Evolutionary conservation across 495 filamentous ascomycete genomes (phyloP), one percentile per base, ranked within the genome.

Genomic region (Rostrohypoxylon terebratum): DNA sequence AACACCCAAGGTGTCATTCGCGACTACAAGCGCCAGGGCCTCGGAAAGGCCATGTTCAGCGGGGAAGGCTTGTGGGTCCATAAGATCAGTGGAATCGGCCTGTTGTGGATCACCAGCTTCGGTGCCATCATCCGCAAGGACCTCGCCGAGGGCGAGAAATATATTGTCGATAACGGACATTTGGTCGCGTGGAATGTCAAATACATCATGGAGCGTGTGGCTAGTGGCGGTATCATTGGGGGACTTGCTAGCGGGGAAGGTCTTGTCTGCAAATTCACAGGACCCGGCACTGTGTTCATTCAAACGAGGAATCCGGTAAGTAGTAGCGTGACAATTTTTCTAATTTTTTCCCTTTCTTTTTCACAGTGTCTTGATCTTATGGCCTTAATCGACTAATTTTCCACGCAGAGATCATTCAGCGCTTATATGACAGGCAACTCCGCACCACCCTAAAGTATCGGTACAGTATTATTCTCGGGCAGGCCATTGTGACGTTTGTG

Each of bases 181-280:
- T 83, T 99, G 5, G 94, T 99, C 0, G 96, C 96, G 4, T 99
- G 96, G 96, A 98, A 98, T 75, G 95, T 93, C 79, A 92, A 96
- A 69, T 99, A 98, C 75, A 83, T 90, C 10, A 88, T 98, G 50
- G 93, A 97, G 80, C 91, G 96, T 8, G 92, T 94, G 10, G 89
- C 96, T 0, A 94, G 91, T 18, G 96, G 96, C 11, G 96, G 96
- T 23, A 88, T 99, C 48, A 90, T 98, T 5, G 94, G 92, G 23
- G 87, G 88, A 23, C 80, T 96, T 20, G 88, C 89, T 34, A 89
- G 92, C 1, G 90, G 88, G 2, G 96, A 99, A 82, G 96, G 96
- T 2, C 79, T 97, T 48, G 94, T 97, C 4, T 99, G 96, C 83
- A 96, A 92, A 75, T 99, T 98, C 68, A 91, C 88, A 0, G 96